Conservation (phyloP, 768 basidiomycete genomes). For the Boletellus sp. region DNA sequence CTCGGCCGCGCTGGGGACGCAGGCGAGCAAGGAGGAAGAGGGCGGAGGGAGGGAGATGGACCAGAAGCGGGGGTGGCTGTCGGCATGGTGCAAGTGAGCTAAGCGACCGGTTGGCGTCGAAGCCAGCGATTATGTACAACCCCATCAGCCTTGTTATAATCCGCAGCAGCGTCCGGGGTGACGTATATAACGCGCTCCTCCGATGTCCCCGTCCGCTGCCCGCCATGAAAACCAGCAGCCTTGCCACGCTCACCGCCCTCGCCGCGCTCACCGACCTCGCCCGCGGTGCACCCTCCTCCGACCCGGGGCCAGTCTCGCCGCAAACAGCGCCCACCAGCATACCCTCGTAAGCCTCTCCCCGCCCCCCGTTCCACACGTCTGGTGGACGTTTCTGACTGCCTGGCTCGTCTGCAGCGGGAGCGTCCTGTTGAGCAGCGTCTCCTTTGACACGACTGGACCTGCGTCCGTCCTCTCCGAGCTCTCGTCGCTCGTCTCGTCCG, state of each 20-base stretch:
- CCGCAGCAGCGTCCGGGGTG: conserved; percentile 11
- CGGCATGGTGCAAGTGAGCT: conserved; percentile 6
- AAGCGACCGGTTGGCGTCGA: no score
- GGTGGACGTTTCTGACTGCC: background rate
- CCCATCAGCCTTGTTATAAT: background rate
- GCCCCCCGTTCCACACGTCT: conserved; percentile 25
- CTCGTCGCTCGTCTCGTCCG: conserved; percentile 28
- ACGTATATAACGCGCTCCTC: conserved; percentile 1
- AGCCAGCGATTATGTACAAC: no score
- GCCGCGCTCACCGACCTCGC: no score
- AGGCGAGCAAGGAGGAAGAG: background rate
- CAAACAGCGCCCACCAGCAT: conserved; percentile 10
- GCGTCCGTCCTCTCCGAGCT: conserved; percentile 17
- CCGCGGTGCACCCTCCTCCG: no score
- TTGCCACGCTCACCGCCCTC: background rate
- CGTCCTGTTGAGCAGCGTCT: conserved; percentile 12
- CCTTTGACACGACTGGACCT: conserved; percentile 23
- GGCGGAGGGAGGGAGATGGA: background rate
- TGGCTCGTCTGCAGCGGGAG: conserved; percentile 12
- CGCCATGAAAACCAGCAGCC: background rate
- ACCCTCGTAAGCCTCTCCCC: conserved; percentile 25
- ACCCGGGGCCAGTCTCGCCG: no score
- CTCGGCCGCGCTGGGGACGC: conserved; percentile 24
- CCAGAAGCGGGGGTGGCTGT: conserved; percentile 1
- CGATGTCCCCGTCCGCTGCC: background rate